Evolutionary conservation across 805 yeast genomes (phyloP).

Genomic region (Wickerhamiella australiensis): DNA sequence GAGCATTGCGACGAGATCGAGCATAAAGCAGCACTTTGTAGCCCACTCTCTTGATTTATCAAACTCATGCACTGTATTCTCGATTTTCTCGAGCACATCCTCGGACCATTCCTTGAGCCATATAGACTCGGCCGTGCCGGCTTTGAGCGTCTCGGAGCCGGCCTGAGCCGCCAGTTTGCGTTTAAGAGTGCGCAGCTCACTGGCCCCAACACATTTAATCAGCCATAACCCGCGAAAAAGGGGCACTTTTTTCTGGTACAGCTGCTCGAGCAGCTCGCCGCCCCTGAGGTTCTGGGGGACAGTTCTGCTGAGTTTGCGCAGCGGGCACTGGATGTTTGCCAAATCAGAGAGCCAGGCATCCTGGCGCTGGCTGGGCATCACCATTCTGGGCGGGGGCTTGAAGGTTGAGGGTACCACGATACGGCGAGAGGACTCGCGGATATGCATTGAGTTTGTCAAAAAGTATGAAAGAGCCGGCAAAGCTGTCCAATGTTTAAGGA

Average conservation of each 20-base stretch:
- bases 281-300: slow-evolving; percentile 86
- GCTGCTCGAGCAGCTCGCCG: slow-evolving; percentile 57
- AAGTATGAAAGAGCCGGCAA: slow-evolving; percentile 40
- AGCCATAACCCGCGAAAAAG: slow-evolving; percentile 81
- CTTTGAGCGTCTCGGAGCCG: slow-evolving; percentile 8
- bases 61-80: slow-evolving; percentile 38
- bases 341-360: slow-evolving; percentile 79
- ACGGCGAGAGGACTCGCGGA: slow-evolving; percentile 36
- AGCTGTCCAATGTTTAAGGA: slow-evolving; percentile 31
- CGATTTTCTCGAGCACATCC: slow-evolving; percentile 54
- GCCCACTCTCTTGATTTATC: slow-evolving; percentile 33
- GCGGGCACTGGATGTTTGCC: slow-evolving; percentile 53
- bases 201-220: slow-evolving; percentile 72
- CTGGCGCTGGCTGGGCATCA: slow-evolving; percentile 72
- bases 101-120: slow-evolving; percentile 89
- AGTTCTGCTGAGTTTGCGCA: slow-evolving; percentile 57
- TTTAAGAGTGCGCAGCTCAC: slow-evolving; percentile 52
- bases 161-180: slow-evolving; percentile 32
- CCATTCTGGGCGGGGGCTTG: slow-evolving; percentile 80
- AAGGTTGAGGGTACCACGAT: slow-evolving; percentile 42
- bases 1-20: slow-evolving; percentile 49
- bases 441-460: slow-evolving; percentile 38
- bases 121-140: slow-evolving; percentile 33
- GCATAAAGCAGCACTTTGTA: slow-evolving; percentile 44
- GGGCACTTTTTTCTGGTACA: slow-evolving; percentile 58